Evolutionary conservation across 352 stramenopile species (phyloP), one percentile per base, ranked within the genome.

Genomic region (Lagenidium giganteum): DNA sequence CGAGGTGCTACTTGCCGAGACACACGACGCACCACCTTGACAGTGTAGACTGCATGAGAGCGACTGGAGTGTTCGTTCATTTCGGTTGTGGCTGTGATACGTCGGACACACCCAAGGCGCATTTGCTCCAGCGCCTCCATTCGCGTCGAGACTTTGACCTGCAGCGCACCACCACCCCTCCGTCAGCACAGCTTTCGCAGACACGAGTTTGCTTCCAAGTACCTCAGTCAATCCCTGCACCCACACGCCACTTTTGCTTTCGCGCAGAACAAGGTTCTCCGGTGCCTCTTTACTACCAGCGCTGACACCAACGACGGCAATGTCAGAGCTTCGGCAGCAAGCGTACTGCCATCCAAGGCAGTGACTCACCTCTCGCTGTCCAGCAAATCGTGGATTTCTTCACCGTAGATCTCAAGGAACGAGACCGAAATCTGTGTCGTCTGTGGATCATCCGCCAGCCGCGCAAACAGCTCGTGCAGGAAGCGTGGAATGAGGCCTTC

Each of bases 351-450:
- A n/a, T n/a, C n/a, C n/a, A n/a, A n/a, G n/a, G n/a, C n/a, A n/a
- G n/a, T n/a, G n/a, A n/a, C n/a, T 57, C n/a, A 53, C 13, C 5
- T 29, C 42, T 24, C 42, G 42, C 60, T 64, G 32, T 93, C 66
- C 1, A 98, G 61, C 23, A 98, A 57, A 61, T 99, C 95, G 48
- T 96, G 84, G 41, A 99, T 96, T 47, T 98, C 94, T 67, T 99
- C 93, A 17, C 94, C 94, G 34, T 98, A 98, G 13, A 99, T 98
- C 65, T 99, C 96, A 5, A 99, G 68, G 51, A 91, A 95, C 3
- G 83, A 95, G n/a, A 93, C 83, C 0, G 72, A 84, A 3, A 93
- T 58, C 31, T 85, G 60, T 39, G 63, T 57, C 1, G 61, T 64
- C 3, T 47, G 47, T 6, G 32, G 28, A 2, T 44, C 48, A 20